These are phyloP conservation scores for Spongiforma sp. DNA, from an alignment of 1,284 basidiomycete species.

Conservation along the genomic window DNA sequence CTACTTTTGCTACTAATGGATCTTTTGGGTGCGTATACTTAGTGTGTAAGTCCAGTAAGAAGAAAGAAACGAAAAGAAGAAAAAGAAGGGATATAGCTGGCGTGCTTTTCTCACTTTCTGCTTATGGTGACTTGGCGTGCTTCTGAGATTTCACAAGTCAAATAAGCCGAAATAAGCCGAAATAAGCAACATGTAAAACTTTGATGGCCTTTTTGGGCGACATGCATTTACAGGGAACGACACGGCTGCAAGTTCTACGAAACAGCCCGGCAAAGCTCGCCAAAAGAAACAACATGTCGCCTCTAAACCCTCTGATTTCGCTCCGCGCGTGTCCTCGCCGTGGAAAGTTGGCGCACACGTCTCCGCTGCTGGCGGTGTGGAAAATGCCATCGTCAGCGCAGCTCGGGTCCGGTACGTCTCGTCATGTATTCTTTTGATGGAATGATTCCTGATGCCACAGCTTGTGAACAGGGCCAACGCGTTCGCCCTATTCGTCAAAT, in stretches of 20 bases:
- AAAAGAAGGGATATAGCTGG: too few species aligned
- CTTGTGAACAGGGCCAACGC: slow-evolving; percentile 87
- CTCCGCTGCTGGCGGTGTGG: slow-evolving; percentile 79
- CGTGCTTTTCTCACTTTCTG: too few species aligned
- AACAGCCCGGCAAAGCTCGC: slow-evolving; percentile 14
- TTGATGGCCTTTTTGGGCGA: background rate
- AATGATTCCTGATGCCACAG: too few species aligned
- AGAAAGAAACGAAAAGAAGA: too few species aligned
- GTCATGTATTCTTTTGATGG: too few species aligned
- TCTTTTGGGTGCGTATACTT: too few species aligned
- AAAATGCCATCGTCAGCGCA: slow-evolving; percentile 76
- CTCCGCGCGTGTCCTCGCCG: slow-evolving; percentile 38
- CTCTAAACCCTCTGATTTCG: slow-evolving; percentile 23
- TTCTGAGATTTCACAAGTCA: too few species aligned
- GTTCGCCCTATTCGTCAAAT: slow-evolving; percentile 86
- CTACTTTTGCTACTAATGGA: too few species aligned
- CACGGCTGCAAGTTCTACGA: background rate
- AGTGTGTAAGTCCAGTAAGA: too few species aligned
- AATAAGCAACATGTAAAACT: too few species aligned
- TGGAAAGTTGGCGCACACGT: slow-evolving; percentile 88
- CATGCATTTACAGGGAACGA: slow-evolving; percentile 6
- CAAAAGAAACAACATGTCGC: slow-evolving; percentile 3
- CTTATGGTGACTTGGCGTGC: too few species aligned
- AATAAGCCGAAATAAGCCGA: too few species aligned
- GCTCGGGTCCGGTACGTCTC: slow-evolving; percentile 70